Percentiles rank a stretch among this genome's conserved stretches.
Evolutionary conservation across 441 rosid genomes (phyloP).

Genomic region (Corymbia calophylla): DNA sequence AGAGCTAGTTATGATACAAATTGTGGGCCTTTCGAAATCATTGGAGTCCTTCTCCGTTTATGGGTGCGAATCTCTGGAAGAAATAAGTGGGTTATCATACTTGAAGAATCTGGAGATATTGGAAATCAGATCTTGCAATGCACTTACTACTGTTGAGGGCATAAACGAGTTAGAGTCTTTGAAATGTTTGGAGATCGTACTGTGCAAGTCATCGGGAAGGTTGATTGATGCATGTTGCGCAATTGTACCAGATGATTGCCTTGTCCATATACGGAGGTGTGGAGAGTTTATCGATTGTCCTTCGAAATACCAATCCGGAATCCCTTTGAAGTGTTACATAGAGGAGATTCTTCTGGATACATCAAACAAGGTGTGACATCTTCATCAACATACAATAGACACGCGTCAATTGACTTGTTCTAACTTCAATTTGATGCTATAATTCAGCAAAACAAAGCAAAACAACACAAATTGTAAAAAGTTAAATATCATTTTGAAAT

Average conservation of each 20-base stretch:
- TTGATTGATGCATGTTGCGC: not conserved
- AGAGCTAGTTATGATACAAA: not conserved
- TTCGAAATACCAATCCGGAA: too few relatives aligned
- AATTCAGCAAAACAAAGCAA: too few relatives aligned
- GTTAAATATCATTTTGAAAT: too few relatives aligned
- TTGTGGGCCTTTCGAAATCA: not conserved
- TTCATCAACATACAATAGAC: too few relatives aligned
- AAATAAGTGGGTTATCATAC: not conserved
- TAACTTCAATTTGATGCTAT: too few relatives aligned
- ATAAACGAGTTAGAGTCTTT: not conserved
- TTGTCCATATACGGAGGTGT: not conserved
- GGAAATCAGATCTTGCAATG: not conserved
- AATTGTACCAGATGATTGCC: not conserved
- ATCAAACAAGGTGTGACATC: too few relatives aligned
- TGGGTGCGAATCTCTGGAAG: not conserved
- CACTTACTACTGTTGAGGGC: not conserved
- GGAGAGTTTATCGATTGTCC: not conserved
- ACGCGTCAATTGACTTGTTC: too few relatives aligned
- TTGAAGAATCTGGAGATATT: not conserved
- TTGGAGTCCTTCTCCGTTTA: not conserved
- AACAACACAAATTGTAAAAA: too few relatives aligned
- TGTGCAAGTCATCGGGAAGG: not conserved
- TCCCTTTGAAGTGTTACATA: too few relatives aligned
- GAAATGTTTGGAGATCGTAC: not conserved
- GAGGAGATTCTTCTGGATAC: too few relatives aligned